phyloP scores from a whole-genome alignment of 768 basidiomycete genomes.

The Psilocybe tampanensis region DNA sequence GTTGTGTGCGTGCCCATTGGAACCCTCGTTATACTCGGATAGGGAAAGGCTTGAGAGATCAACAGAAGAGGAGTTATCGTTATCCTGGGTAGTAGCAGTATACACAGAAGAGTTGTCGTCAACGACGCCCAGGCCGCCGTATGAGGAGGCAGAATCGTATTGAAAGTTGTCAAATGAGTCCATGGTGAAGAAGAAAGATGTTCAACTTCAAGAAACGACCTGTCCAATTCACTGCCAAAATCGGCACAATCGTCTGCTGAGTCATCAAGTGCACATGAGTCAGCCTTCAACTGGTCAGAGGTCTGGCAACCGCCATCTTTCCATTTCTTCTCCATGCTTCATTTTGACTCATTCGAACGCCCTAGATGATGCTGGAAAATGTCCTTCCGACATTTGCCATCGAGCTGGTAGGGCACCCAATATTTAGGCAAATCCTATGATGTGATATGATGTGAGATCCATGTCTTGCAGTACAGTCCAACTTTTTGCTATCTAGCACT shows the following conservation, averaged over 20 bases:
- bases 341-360: no score
- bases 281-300: no score
- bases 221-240: slow-evolving; percentile 10
- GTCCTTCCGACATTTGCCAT: neutral
- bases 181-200: slow-evolving; percentile 43
- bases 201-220: neutral
- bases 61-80: slow-evolving; percentile 51
- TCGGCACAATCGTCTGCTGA: slow-evolving; percentile 14
- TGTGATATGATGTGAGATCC: no score
- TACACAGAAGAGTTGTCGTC: slow-evolving; percentile 85
- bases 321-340: no score
- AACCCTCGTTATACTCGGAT: slow-evolving; percentile 55
- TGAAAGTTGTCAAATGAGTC: slow-evolving; percentile 87
- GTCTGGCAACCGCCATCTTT: no score
- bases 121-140: slow-evolving; percentile 71
- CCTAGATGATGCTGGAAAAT: neutral
- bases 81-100: slow-evolving; percentile 66
- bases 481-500: slow-evolving; percentile 1
- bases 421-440: no score
- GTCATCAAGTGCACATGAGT: neutral
- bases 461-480: no score
- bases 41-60: slow-evolving; percentile 73
- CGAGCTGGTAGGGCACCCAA: no score
- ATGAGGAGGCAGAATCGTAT: slow-evolving; percentile 81
- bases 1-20: slow-evolving; percentile 39